A percentile compares a stretch with the other conserved stretches of the same genome.
Conservation (phyloP, 495 filamentous ascomycete species). For the Aspergillus funiculosus region DNA sequence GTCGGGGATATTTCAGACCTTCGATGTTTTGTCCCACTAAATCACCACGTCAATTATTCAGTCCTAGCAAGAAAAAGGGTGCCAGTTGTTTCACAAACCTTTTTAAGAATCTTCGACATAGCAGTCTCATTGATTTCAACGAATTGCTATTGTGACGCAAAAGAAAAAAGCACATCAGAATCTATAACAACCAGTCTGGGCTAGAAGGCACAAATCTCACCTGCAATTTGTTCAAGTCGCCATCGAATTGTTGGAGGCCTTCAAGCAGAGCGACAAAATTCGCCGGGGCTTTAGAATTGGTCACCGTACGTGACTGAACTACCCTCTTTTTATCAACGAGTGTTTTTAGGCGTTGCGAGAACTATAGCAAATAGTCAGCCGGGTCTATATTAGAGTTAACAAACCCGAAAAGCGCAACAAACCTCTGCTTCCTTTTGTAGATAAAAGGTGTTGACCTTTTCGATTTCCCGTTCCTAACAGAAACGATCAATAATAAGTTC, state of each 20-base stretch:
- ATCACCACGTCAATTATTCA: conserved; percentile 20
- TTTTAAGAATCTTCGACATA: conserved; percentile 97
- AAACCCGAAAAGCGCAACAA: conserved; percentile 25
- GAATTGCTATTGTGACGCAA: conserved; percentile 60
- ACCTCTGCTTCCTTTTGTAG: conserved; percentile 98
- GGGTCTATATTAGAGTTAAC: background rate
- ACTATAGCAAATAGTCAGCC: conserved; percentile 47
- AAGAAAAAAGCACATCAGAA: background rate
- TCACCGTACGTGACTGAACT: conserved; percentile 66
- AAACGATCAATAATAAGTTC: conserved; percentile 9
- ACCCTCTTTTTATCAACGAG: conserved; percentile 90
- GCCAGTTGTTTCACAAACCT: conserved; percentile 46
- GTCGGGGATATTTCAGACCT: conserved; percentile 45
- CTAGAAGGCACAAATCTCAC: conserved; percentile 22
- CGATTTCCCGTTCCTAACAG: conserved; percentile 83
- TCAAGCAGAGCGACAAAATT: conserved; percentile 92
- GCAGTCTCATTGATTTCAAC: conserved; percentile 96
- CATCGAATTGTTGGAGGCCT: conserved; percentile 93
- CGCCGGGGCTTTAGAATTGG: conserved; percentile 75
- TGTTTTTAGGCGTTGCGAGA: conserved; percentile 85
- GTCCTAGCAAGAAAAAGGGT: conserved; percentile 1
- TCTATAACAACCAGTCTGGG: background rate
- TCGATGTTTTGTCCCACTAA: conserved; percentile 97
- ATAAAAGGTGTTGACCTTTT: conserved; percentile 98
- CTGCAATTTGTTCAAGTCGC: conserved; percentile 92